Conservation (phyloP, 192 early-diverging fungal species). For the Backusella circina region DNA sequence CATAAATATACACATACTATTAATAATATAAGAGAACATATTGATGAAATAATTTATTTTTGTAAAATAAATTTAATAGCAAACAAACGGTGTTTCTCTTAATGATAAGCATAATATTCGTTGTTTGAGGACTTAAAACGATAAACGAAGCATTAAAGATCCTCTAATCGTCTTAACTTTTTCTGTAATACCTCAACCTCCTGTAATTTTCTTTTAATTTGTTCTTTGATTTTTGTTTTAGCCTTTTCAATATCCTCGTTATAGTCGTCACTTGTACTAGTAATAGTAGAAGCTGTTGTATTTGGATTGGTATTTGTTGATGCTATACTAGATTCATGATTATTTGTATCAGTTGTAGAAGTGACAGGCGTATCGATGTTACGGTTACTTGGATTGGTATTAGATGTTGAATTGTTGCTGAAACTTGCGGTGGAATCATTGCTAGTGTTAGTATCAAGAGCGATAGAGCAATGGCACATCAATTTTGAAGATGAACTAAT, state of each 20-base stretch:
- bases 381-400: neutral
- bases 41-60: neutral
- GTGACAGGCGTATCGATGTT: neutral
- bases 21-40: neutral
- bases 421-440: neutral
- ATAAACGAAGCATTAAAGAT: neutral
- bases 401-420: neutral
- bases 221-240: neutral
- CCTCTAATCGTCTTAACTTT: conserved; percentile 5
- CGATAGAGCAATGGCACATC: neutral
- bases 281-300: neutral
- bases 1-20: neutral
- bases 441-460: neutral
- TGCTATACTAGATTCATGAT: neutral
- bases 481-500: neutral
- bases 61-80: neutral
- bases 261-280: neutral
- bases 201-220: conserved; percentile 5
- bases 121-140: neutral
- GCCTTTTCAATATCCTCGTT: neutral
- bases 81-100: neutral
- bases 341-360: neutral
- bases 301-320: conserved; percentile 1
- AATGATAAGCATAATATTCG: neutral
- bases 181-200: neutral